phyloP scores from a whole-genome alignment of 2,329 filamentous ascomycete species.

The Botrytis porri region DNA sequence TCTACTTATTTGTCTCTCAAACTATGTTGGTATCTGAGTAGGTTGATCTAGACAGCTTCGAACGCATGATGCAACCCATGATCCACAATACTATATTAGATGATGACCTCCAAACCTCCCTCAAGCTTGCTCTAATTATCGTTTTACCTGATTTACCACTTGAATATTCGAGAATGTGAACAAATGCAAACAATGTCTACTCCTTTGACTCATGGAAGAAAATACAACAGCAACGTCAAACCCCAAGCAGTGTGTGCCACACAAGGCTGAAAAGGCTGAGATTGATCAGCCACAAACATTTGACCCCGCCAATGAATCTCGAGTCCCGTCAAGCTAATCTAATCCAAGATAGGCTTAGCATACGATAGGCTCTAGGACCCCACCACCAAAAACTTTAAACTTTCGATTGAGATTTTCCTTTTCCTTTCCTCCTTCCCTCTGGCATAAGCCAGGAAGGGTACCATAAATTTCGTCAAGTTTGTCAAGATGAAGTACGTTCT shows the following conservation, averaged over 20 bases:
- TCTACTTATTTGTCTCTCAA: background rate
- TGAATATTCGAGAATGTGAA: background rate
- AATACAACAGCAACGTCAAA: background rate
- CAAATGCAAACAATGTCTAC: background rate
- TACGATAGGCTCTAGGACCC: background rate
- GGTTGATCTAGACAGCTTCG: background rate
- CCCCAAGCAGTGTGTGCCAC: background rate
- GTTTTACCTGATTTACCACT: background rate
- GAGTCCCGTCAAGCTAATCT: background rate
- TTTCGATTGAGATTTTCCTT: constrained; percentile 16
- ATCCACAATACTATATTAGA: background rate
- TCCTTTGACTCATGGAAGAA: background rate
- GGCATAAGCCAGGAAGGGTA: constrained; percentile 33
- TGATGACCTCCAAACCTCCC: background rate
- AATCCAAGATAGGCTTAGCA: constrained; percentile 8
- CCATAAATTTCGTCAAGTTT: constrained; percentile 25
- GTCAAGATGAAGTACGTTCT: constrained; percentile 76
- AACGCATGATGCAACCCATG: background rate
- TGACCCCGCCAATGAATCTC: background rate
- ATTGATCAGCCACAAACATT: background rate
- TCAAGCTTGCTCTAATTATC: background rate
- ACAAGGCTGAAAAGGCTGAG: constrained; percentile 1
- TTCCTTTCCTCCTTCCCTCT: constrained; percentile 33
- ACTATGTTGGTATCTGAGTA: background rate
- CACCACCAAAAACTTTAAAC: constrained; percentile 22